Evolutionary conservation across 805 yeast species (phyloP), one percentile per base, ranked within the genome.

Genomic region (Metschnikowia santaceciliae): DNA sequence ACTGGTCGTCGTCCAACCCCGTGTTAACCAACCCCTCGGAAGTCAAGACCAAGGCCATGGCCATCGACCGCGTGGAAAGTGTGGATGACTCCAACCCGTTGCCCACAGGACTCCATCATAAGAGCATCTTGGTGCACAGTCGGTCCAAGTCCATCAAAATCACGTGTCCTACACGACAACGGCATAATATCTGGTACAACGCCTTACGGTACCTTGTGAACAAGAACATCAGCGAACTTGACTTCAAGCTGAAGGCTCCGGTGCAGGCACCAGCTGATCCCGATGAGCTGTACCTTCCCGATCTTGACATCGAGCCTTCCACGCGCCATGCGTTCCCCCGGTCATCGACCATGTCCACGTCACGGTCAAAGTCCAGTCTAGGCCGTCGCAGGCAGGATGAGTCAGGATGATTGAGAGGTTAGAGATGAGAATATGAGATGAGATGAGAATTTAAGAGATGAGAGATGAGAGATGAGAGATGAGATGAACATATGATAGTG

Each of bases 101-200:
- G 50, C 97, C 97, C 3, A 84, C 94, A 0, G 97, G 97, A 0
- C 69, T 92, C 38, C 88, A 86, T 66, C 88, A 88, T 68, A 89
- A 88, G 76, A 83, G 94, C 61, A 85, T 92, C 48, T 66, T 91
- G 46, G 81, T 94, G 37, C 84, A 78, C 51, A 83, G 96, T 2
- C 80, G 80, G 47, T 80, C 80, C 40, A 80, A 85, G 48, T 71
- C 81, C 3, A 70, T 92, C 57, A 88, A 84, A 68, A 73, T 92
- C 48, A 92, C 98, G 0, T 91, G 97, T 69, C 84, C 94, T 6
- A 88, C 90, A 1, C 79, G 94, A 62, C 85, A 84, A 56, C 81
- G 96, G 41, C 98, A 92, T 66, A 88, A 88, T 62, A 83, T 90
- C 37, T 92, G 99, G 99, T 85, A 77, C 66, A 86, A 88, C 61